Conservation (phyloP, 106 monocot species). For the Dendrobium catenatum region DNA sequence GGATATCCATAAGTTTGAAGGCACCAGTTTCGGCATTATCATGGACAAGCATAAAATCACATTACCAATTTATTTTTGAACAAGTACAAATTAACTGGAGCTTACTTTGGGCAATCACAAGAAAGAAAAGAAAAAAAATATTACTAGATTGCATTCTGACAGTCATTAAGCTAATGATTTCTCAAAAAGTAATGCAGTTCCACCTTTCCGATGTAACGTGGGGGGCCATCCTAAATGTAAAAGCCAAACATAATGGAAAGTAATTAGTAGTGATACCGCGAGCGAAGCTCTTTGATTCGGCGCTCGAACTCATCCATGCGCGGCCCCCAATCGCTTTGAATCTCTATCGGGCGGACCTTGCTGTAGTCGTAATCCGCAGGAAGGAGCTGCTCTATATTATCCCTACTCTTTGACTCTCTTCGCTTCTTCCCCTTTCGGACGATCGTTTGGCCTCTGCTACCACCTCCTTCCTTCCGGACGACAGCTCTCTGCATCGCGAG, state of each 20-base stretch:
- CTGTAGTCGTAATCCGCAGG: neutral
- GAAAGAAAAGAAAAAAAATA: no score
- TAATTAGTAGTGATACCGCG: neutral
- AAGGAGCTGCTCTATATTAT: neutral
- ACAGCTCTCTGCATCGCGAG: conserved; percentile 13
- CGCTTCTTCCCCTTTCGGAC: neutral
- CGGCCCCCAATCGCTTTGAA: conserved; percentile 9
- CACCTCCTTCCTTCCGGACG: neutral
- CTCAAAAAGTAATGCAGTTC: neutral
- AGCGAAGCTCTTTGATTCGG: neutral
- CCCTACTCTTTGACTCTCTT: neutral
- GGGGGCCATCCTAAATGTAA: neutral
- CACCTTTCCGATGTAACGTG: neutral
- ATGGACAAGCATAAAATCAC: no score
- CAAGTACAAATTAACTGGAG: no score
- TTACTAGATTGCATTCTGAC: no score
- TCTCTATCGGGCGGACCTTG: conserved; percentile 14
- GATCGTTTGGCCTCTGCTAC: neutral
- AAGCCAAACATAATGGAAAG: neutral
- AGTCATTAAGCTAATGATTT: neutral
- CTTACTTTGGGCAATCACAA: no score
- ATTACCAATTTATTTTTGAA: no score
- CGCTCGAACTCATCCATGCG: conserved; percentile 12
- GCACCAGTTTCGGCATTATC: no score
- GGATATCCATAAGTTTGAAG: no score